Evolutionary conservation across 1,284 basidiomycete species (phyloP).

Genomic region (Kwoniella shivajii): DNA sequence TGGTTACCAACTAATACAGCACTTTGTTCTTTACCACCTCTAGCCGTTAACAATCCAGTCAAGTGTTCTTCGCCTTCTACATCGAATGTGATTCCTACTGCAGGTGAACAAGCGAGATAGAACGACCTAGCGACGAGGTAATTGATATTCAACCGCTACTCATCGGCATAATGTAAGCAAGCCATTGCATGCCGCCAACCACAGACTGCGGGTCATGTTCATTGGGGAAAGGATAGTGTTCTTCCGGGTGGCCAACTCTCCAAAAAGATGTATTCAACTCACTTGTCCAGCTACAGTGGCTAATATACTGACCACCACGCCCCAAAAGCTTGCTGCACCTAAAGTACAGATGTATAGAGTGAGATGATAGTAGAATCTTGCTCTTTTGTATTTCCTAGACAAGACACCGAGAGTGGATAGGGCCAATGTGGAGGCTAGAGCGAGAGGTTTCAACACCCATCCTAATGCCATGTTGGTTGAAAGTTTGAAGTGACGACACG

Average conservation of each 20-base stretch:
- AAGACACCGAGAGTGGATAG: conserved; percentile 47
- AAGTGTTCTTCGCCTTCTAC: conserved; percentile 88
- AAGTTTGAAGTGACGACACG: background rate
- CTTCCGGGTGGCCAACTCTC: too few relatives aligned
- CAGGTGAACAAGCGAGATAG: conserved; percentile 68
- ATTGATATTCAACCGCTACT: conserved; percentile 76
- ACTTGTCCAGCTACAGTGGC: conserved; percentile 68
- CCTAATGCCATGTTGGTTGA: conserved; percentile 21
- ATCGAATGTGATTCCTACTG: conserved; percentile 71
- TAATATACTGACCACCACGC: conserved; percentile 70
- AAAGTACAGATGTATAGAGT: conserved; percentile 74
- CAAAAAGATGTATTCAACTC: conserved; percentile 14
- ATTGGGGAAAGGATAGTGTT: background rate
- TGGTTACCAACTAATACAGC: conserved; percentile 85
- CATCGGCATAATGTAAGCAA: conserved; percentile 1
- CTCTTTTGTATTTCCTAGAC: conserved; percentile 39
- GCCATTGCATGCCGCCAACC: background rate
- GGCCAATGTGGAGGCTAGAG: conserved; percentile 45
- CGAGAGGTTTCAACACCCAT: conserved; percentile 48
- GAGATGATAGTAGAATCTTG: conserved; percentile 65
- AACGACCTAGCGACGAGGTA: conserved; percentile 82
- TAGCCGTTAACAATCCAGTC: conserved; percentile 59
- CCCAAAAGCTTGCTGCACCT: conserved; percentile 73
- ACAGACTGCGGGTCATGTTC: background rate
- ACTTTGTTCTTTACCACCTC: conserved; percentile 50